These are phyloP conservation scores for Mortierella polycephala DNA, from an alignment of 371 early-diverging fungal genomes.

Conservation along the genomic window DNA sequence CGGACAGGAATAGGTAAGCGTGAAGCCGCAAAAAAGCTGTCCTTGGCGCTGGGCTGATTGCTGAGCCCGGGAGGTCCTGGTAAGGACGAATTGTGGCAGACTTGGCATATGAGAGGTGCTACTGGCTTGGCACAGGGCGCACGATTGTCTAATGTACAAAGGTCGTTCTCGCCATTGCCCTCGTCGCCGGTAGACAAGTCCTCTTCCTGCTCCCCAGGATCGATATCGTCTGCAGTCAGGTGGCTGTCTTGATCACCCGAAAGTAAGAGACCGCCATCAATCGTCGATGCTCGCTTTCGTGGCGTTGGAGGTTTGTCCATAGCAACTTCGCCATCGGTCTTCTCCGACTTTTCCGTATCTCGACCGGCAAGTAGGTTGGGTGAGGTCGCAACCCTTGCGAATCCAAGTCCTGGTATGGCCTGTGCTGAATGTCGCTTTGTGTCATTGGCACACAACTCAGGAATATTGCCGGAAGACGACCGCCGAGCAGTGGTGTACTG, in stretches of 20 bases:
- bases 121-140: not conserved
- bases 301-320: conserved; percentile 12
- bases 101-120: conserved; percentile 17
- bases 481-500: conserved; percentile 29
- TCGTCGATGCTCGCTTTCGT: conserved; percentile 52
- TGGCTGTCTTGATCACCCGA: conserved; percentile 5
- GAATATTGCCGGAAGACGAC: conserved; percentile 44
- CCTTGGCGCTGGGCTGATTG: not conserved
- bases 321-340: not conserved
- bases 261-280: conserved; percentile 46
- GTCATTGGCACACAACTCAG: conserved; percentile 21
- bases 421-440: conserved; percentile 15
- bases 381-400: conserved; percentile 20
- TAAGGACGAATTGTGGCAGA: conserved; percentile 30
- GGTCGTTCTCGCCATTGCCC: conserved; percentile 14
- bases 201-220: conserved; percentile 24
- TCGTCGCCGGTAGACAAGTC: conserved; percentile 43
- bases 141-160: not conserved
- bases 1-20: conserved; percentile 3
- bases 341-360: not conserved
- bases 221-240: conserved; percentile 1
- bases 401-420: conserved; percentile 9
- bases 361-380: conserved; percentile 14
- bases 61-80: not conserved
- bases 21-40: not conserved